These are phyloP conservation scores for Boeremia exigua DNA, from an alignment of 2,329 filamentous ascomycete species.

Conservation along the genomic window DNA sequence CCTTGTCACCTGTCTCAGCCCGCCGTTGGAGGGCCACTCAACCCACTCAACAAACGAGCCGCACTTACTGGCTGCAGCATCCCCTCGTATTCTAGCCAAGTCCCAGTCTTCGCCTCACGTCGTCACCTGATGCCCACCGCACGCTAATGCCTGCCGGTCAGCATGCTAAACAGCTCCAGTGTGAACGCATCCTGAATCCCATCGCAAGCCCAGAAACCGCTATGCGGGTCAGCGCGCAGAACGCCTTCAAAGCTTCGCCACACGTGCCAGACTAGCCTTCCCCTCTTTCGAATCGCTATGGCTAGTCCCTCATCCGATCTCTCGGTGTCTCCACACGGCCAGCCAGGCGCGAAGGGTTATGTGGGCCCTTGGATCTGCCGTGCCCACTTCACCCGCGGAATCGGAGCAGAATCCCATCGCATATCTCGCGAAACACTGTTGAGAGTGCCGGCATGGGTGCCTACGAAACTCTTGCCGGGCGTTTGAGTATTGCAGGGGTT, in stretches of 20 bases:
- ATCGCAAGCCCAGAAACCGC: conserved; percentile 26
- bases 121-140: conserved; percentile 31
- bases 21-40: conserved; percentile 7
- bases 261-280: conserved; percentile 25
- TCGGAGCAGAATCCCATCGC: not conserved
- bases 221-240: conserved; percentile 24
- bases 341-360: conserved; percentile 1
- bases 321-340: not conserved
- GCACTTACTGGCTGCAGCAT: conserved; percentile 24
- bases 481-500: conserved; percentile 6
- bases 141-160: conserved; percentile 32
- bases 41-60: conserved; percentile 17
- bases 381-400: conserved; percentile 3
- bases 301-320: conserved; percentile 9
- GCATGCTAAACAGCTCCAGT: conserved; percentile 27
- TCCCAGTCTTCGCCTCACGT: conserved; percentile 22
- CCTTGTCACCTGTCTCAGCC: conserved; percentile 19
- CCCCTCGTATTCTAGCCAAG: conserved; percentile 27
- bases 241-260: conserved; percentile 35
- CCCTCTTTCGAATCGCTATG: not conserved
- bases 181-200: conserved; percentile 23
- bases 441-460: not conserved
- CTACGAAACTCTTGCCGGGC: not conserved
- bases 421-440: conserved; percentile 6
- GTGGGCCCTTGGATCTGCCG: conserved; percentile 14